Percentiles rank a stretch among this genome's conserved stretches.
Evolutionary conservation across 495 filamentous ascomycete species (phyloP).

Genomic region (Lepraria neglecta): DNA sequence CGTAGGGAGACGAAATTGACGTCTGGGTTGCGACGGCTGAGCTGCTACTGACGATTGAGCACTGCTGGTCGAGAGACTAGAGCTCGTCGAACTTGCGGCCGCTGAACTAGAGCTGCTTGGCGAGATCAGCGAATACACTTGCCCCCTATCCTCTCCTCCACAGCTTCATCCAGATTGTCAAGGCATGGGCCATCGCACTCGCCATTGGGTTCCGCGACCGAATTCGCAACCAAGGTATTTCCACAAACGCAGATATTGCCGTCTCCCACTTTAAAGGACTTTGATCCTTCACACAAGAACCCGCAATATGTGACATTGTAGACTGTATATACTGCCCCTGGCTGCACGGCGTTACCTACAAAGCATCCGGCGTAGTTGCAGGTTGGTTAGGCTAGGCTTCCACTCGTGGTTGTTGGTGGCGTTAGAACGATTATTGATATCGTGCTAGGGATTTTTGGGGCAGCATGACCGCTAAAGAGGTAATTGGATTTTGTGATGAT

Average conservation of each 20-base stretch:
- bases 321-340: neutral
- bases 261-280: neutral
- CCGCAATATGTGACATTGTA: neutral
- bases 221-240: neutral
- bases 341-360: neutral
- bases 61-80: too few relatives aligned
- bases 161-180: neutral
- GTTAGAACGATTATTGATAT: neutral
- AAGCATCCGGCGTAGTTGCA: constrained; percentile 4
- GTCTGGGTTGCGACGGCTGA: too few relatives aligned
- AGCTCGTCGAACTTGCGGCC: too few relatives aligned
- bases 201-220: neutral
- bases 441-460: neutral
- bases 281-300: neutral
- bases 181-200: neutral
- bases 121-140: too few relatives aligned
- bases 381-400: neutral
- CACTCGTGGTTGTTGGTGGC: neutral
- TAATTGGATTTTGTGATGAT: too few relatives aligned
- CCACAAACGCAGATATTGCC: neutral
- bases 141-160: neutral
- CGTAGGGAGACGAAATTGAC: too few relatives aligned
- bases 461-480: too few relatives aligned
- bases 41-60: too few relatives aligned
- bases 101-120: too few relatives aligned